Base-by-base conservation (phyloP, 2,329 filamentous ascomycete species). In the Ceratocystis alfenasii region DNA sequence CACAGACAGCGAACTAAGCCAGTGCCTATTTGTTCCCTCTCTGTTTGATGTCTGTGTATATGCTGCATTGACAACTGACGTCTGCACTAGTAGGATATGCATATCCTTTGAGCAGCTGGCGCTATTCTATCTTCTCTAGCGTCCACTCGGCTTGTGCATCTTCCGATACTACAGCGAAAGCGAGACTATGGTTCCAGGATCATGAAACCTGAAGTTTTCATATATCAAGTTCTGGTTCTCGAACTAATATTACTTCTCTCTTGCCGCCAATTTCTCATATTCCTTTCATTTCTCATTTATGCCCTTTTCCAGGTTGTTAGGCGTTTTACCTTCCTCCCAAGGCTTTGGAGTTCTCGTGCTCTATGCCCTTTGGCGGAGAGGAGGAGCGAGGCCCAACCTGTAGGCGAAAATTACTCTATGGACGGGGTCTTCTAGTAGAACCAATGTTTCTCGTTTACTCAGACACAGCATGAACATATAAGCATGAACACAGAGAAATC, bases 401-500 rank as follows among this genome's bases (percentile, higher is more conserved):
- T 30, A 36, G 28, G 55, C 25, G 55, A 36, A 30, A 33, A 15
- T 59, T 33, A 41, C 36, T 41, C 10, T 15, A 41, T 41, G 36
- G 10, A 41, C 12, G 55, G 28, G 55, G 10, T n/a, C 15, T 15
- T 36, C 55, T 59, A 17, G 55, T 59, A 15, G 25, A 15, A 36
- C 20, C 55, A 36, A 25, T 59, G 55, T 59, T 59, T 59, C 55
- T 59, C 55, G 55, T 59, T 59, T 59, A 59, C 55, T 59, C 55
- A 59, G 15, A 59, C 55, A 30, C 55, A n/a, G 20, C 28, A 59
- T 59, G 28, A 28, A 57, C 33, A 25, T 15, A 45, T 41, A 30
- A 5, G 41, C 59, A 61, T 28, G 30, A 25, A 30, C 36, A 46
- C 20, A 28, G 20, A 41, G 36, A 41, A 41, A 41, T 41, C 10